phyloP scores from a whole-genome alignment of 1,139 yeast genomes.

The Candida smagusa region DNA sequence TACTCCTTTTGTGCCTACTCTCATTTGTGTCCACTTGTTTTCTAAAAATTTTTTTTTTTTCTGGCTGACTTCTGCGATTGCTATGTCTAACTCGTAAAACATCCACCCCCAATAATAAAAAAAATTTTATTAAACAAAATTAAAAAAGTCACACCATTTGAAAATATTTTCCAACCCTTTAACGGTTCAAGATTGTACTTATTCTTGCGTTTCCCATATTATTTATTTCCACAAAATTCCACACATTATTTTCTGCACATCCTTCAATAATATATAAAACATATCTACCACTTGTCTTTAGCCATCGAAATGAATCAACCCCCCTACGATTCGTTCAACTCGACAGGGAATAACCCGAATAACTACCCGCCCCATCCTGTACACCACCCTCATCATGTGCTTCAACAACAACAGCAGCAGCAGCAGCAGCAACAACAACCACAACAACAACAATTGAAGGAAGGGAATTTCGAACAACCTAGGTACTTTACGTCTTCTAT shows the following conservation, averaged over 20 bases:
- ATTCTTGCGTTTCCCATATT: conserved; percentile 1
- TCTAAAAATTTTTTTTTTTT: neutral
- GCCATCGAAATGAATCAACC: conserved; percentile 8
- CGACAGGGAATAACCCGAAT: conserved; percentile 3
- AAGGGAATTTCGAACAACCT: conserved; percentile 13
- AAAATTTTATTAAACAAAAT: neutral
- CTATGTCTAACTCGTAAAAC: conserved; percentile 1
- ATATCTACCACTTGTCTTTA: neutral
- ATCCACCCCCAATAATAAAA: neutral
- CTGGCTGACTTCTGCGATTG: neutral
- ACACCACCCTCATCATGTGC: conserved; percentile 10
- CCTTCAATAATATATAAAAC: neutral
- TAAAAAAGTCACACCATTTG: neutral
- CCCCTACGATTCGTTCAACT: conserved; percentile 8
- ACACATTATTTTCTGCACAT: conserved; percentile 1
- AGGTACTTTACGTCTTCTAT: conserved; percentile 20
- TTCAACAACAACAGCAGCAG: conserved; percentile 9
- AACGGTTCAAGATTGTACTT: conserved; percentile 1
- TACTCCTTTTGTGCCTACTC: neutral
- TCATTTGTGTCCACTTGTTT: neutral
- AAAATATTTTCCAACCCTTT: conserved; percentile 3
- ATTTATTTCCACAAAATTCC: conserved; percentile 1
- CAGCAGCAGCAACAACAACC: conserved; percentile 4
- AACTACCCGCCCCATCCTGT: conserved; percentile 8
- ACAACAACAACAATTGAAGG: conserved; percentile 7